phyloP scores from a whole-genome alignment of 495 filamentous ascomycete species.

The Trichocladium antarcticum region DNA sequence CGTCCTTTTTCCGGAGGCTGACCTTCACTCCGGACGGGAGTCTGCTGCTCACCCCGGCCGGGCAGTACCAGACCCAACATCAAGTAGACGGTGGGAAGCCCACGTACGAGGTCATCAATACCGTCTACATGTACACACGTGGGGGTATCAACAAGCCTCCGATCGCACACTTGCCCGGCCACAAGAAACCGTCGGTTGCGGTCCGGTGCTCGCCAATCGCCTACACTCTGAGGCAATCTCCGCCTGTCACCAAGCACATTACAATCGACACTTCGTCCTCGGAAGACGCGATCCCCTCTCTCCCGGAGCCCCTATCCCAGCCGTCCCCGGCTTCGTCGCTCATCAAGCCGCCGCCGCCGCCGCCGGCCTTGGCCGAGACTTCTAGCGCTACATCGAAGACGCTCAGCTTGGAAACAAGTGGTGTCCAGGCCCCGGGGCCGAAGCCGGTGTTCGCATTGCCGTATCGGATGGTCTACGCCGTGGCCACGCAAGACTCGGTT shows the following conservation, averaged over 20 bases:
- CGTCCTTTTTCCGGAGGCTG: slow-evolving; percentile 90
- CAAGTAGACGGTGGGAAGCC: slow-evolving; percentile 59
- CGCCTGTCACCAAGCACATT: slow-evolving; percentile 69
- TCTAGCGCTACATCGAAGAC: slow-evolving; percentile 34
- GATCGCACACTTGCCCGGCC: slow-evolving; percentile 91
- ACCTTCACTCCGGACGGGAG: slow-evolving; percentile 95
- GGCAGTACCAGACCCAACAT: slow-evolving; percentile 81
- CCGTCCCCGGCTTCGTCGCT: slow-evolving; percentile 44
- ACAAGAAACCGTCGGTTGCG: slow-evolving; percentile 96
- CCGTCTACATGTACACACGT: slow-evolving; percentile 94
- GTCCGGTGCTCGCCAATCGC: slow-evolving; percentile 87
- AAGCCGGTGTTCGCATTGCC: slow-evolving; percentile 69
- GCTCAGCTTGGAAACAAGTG: slow-evolving; percentile 44
- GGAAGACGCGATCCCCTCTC: slow-evolving; percentile 68
- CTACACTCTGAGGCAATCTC: slow-evolving; percentile 64
- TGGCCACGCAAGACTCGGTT: slow-evolving; percentile 95
- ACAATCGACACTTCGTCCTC: slow-evolving; percentile 85
- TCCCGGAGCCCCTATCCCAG: slow-evolving; percentile 71
- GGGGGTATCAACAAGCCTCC: slow-evolving; percentile 95
- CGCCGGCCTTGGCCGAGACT: slow-evolving; percentile 40
- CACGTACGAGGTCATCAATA: slow-evolving; percentile 82
- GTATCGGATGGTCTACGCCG: slow-evolving; percentile 92
- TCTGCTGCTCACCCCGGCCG: slow-evolving; percentile 87
- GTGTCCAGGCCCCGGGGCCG: slow-evolving; percentile 42
- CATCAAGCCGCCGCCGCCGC: slow-evolving; percentile 82